Evolutionary conservation across 805 yeast species (phyloP).

Genomic region (Schwanniomyces pseudopolymorphus): DNA sequence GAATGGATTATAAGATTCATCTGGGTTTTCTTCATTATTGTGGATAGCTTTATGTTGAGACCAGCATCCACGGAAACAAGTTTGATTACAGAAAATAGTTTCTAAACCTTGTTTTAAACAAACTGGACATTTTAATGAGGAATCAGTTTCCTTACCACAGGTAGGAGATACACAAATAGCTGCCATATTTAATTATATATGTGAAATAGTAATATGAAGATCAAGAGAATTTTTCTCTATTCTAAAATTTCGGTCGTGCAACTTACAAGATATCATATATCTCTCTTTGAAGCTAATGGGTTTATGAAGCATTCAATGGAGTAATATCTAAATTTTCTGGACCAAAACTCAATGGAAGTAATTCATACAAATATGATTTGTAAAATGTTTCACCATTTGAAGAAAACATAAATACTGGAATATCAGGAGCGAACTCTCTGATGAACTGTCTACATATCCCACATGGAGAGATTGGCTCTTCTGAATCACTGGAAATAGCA

Average conservation of each 20-base stretch:
- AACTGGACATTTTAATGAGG: slow-evolving; percentile 83
- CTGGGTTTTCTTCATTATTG: slow-evolving; percentile 49
- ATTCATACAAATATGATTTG: slow-evolving; percentile 53
- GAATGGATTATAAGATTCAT: slow-evolving; percentile 75
- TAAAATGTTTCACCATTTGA: slow-evolving; percentile 45
- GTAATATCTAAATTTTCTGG: slow-evolving; percentile 56
- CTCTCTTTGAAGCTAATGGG: not conserved
- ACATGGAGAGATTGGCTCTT: slow-evolving; percentile 75
- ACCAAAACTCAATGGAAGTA: slow-evolving; percentile 84
- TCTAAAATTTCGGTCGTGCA: slow-evolving; percentile 1
- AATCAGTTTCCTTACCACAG: slow-evolving; percentile 80
- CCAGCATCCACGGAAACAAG: slow-evolving; percentile 76
- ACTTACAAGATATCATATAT: not conserved
- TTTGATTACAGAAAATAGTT: slow-evolving; percentile 75
- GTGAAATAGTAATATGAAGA: not conserved
- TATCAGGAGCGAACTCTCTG: slow-evolving; percentile 67
- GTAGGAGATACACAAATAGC: slow-evolving; percentile 68
- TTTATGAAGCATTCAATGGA: not conserved
- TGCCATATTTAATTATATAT: slow-evolving; percentile 10
- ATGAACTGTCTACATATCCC: slow-evolving; percentile 92
- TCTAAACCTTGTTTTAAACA: slow-evolving; percentile 73
- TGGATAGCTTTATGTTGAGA: slow-evolving; percentile 75
- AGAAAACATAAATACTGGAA: slow-evolving; percentile 71
- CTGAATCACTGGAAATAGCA: slow-evolving; percentile 64
- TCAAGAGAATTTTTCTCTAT: not conserved